Evolutionary conservation across 257 asterid genomes (phyloP).

Genomic region (Ocimum tenuiflorum): DNA sequence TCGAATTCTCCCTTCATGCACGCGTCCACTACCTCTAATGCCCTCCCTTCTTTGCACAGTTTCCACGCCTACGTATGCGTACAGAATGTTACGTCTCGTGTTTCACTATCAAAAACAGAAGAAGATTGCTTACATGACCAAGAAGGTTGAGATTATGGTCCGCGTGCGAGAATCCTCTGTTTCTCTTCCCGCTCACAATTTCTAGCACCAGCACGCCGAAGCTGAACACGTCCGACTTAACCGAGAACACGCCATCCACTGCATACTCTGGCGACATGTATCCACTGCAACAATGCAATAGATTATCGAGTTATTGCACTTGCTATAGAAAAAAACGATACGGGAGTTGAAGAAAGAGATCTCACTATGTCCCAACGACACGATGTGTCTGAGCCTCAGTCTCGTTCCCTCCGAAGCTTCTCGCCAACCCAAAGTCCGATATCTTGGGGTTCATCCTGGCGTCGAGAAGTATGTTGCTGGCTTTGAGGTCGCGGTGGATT

Average conservation of each 20-base stretch:
- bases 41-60: slow-evolving; percentile 19
- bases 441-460: slow-evolving; percentile 21
- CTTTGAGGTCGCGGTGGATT: slow-evolving; percentile 21
- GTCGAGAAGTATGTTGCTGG: slow-evolving; percentile 18
- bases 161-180: slow-evolving; percentile 13
- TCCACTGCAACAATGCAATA: slow-evolving; percentile 11
- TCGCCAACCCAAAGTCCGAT: slow-evolving; percentile 19
- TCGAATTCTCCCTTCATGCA: neutral
- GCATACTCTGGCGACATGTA: slow-evolving; percentile 29
- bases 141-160: slow-evolving; percentile 21
- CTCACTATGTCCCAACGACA: slow-evolving; percentile 25
- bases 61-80: slow-evolving; percentile 15
- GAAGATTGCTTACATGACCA: slow-evolving; percentile 16
- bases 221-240: slow-evolving; percentile 25
- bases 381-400: slow-evolving; percentile 21
- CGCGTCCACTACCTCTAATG: slow-evolving; percentile 2
- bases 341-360: no score
- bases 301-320: no score
- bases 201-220: slow-evolving; percentile 18
- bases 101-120: neutral
- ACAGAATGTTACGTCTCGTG: neutral
- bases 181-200: slow-evolving; percentile 17
- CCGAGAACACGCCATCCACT: slow-evolving; percentile 16
- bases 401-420: slow-evolving; percentile 22
- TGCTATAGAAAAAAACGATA: no score